Evolutionary conservation across 2,329 filamentous ascomycete species (phyloP).

Genomic region (Cladosporium sp.): DNA sequence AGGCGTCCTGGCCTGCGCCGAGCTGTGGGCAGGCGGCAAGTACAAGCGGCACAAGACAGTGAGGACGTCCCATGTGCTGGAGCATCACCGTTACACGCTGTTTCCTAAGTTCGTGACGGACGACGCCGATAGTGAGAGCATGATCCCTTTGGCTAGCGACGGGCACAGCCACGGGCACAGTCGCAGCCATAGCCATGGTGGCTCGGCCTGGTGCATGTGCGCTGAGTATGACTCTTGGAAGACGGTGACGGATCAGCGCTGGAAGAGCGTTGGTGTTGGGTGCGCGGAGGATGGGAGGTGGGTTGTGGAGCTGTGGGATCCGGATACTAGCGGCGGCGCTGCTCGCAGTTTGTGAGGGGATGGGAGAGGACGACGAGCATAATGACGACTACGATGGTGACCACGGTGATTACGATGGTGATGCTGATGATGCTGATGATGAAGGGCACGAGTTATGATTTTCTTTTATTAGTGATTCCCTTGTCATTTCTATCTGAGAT

Average conservation of each 20-base stretch:
- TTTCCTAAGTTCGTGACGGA: not conserved
- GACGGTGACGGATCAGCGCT: slow-evolving; percentile 21
- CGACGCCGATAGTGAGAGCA: not conserved
- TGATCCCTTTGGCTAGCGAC: not conserved
- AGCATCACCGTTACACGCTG: not conserved
- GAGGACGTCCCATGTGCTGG: not conserved
- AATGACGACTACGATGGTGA: not conserved
- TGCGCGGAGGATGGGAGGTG: slow-evolving; percentile 24
- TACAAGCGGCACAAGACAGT: slow-evolving; percentile 23
- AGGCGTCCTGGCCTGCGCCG: slow-evolving; percentile 24
- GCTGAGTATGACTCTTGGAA: slow-evolving; percentile 16
- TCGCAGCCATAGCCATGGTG: not conserved
- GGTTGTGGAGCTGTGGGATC: slow-evolving; percentile 25
- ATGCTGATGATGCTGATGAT: not conserved
- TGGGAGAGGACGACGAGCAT: not conserved
- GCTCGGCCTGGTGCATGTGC: not conserved
- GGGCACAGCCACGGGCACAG: not conserved
- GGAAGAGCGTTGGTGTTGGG: slow-evolving; percentile 23
- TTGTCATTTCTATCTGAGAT: not conserved
- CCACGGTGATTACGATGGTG: not conserved
- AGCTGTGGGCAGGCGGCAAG: slow-evolving; percentile 26
- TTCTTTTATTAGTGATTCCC: not conserved
- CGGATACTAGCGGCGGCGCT: not conserved
- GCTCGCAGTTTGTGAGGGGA: not conserved
- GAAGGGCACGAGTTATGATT: not conserved